Evolutionary conservation across 768 basidiomycete genomes (phyloP), one percentile per base, ranked within the genome.

Genomic region (Ramaria sp.): DNA sequence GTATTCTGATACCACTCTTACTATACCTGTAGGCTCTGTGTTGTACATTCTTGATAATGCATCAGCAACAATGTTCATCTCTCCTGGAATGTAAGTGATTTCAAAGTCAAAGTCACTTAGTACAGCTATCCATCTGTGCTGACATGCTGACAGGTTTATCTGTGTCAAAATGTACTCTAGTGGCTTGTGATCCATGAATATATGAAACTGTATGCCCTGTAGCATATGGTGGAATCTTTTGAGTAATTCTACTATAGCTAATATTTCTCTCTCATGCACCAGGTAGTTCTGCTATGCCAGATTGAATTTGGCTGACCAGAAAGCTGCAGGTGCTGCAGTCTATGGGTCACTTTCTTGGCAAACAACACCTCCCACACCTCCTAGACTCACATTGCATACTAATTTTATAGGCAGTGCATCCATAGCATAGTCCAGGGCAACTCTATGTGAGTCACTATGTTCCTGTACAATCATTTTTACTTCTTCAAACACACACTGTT

Each of bases 111-210:
- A 79, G 17, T 70, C 62, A 0, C 61, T 54, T 0, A 80, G 58
- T 20, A 70, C 69, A 55, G 76, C 68, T 3, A 71, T 27, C 77
- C 76, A 77, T 0, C 69, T 60, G 0, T 67, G 67, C 34, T 75
- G 76, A 0, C 69, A 51, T 0, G 64, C 58, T 0, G 67, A 73
- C 1, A 77, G 59, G 20, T 72, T 63, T 2, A 53, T 41, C 53
- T 76, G 73, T 0, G 53, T 59, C 1, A 63, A 9, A 51, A 75
- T 71, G 37, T 66, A 62, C 49, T 71, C 63, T 3, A 74, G 62
- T 0, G 72, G 72, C 1, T 66, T 62, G 60, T 77, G 73, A 53
- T 76, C 71, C 0, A 71, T 73, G 46, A 58, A 69, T 5, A 75
- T 62, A 0, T 27, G 34, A 53, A 70, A 68, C 7, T 24, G 59